phyloP scores from a whole-genome alignment of 371 early-diverging fungal genomes.

The Circinella minor region DNA sequence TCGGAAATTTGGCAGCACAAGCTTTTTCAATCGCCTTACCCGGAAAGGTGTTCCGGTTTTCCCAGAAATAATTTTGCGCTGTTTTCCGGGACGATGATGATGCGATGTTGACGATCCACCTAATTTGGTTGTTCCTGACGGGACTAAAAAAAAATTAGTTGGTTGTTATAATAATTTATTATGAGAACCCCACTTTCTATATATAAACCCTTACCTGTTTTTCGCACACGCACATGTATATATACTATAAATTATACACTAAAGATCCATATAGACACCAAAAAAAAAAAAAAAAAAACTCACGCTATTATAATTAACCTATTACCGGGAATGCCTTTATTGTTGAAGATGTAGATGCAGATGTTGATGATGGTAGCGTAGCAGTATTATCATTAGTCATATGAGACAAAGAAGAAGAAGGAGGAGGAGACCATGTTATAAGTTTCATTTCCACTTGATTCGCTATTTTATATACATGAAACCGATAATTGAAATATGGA shows the following conservation, averaged over 20 bases:
- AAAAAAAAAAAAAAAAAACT: no score
- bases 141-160: no score
- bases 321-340: constrained; percentile 4
- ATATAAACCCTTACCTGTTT: no score
- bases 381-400: neutral
- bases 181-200: no score
- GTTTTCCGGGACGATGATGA: constrained; percentile 9
- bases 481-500: neutral
- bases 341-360: neutral
- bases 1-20: constrained; percentile 5
- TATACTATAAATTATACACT: no score
- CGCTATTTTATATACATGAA: neutral
- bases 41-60: neutral
- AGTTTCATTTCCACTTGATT: constrained; percentile 10
- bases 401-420: neutral
- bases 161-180: no score
- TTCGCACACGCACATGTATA: no score
- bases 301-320: neutral
- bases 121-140: constrained; percentile 6
- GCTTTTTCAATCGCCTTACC: constrained; percentile 6
- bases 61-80: neutral
- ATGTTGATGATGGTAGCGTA: neutral
- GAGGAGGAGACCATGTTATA: no score
- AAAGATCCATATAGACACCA: no score
- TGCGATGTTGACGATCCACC: constrained; percentile 2